These are phyloP conservation scores for Geranomyces variabilis DNA, from an alignment of 192 early-diverging fungal species.

Conservation along the genomic window DNA sequence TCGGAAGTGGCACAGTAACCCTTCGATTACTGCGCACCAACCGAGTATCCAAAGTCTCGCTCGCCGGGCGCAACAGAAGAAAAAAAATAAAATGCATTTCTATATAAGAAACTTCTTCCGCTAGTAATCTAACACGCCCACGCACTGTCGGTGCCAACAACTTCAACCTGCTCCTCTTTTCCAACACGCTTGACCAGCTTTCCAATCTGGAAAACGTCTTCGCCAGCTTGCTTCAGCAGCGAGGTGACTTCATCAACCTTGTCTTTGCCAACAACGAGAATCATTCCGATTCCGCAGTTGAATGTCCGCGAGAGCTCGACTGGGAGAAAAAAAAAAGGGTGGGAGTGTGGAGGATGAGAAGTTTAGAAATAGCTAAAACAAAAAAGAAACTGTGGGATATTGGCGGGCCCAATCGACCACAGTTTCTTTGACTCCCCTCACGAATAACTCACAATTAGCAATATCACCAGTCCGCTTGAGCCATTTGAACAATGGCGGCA, in stretches of 20 bases:
- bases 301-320: constrained; percentile 96
- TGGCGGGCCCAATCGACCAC: no score
- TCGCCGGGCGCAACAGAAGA: no score
- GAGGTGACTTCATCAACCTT: constrained; percentile 64
- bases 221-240: constrained; percentile 64
- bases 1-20: no score
- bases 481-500: constrained; percentile 97
- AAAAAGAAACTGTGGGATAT: no score
- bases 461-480: constrained; percentile 82
- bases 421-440: no score
- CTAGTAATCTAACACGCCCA: constrained; percentile 32
- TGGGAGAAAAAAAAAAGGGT: background rate
- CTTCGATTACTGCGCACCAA: no score
- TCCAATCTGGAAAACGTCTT: constrained; percentile 75
- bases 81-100: no score
- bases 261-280: constrained; percentile 75
- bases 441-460: constrained; percentile 51
- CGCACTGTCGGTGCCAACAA: constrained; percentile 29
- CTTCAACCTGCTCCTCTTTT: constrained; percentile 20
- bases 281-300: constrained; percentile 99
- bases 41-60: no score
- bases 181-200: constrained; percentile 39
- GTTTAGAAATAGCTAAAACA: background rate
- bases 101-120: no score
- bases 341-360: constrained; percentile 15